phyloP scores from a whole-genome alignment of 257 asterid genomes.

The Ocimum tenuiflorum region DNA sequence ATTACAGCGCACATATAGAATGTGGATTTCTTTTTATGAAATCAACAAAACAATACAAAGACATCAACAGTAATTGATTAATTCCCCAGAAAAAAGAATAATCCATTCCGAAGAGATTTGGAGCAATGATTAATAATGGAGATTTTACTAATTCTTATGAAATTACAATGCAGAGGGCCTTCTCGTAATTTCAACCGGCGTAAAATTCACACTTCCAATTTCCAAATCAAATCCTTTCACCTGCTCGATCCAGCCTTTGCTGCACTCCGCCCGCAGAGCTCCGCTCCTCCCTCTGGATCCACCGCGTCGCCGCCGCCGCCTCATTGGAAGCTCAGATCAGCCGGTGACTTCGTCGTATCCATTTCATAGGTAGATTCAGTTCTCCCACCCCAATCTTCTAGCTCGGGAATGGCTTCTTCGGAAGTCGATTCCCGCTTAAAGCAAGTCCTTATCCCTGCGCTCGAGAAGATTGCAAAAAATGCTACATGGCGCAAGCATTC shows the following conservation, averaged over 20 bases:
- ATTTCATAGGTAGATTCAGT: conserved; percentile 14
- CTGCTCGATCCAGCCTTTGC: conserved; percentile 24
- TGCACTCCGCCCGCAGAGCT: conserved; percentile 20
- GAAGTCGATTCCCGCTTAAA: conserved; percentile 93
- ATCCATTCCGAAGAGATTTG: not conserved
- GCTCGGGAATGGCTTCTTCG: conserved; percentile 85
- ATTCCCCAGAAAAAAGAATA: not conserved
- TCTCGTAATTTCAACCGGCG: conserved; percentile 18
- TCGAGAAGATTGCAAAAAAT: conserved; percentile 77
- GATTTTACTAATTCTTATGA: not conserved
- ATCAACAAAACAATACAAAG: not conserved
- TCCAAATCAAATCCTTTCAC: conserved; percentile 9
- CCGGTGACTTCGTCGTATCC: conserved; percentile 1
- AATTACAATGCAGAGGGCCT: conserved; percentile 12
- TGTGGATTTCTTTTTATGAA: not conserved
- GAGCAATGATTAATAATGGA: not conserved
- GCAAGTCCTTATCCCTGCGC: conserved; percentile 63
- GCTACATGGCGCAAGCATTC: conserved; percentile 97
- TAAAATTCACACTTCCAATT: not conserved
- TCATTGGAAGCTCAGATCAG: not conserved
- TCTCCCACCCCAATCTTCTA: conserved; percentile 10
- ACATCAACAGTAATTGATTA: not conserved
- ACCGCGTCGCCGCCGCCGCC: conserved; percentile 18
- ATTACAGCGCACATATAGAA: not conserved
- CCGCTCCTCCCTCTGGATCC: conserved; percentile 28